These are phyloP conservation scores for Cryptosporidium bovis DNA, from an alignment of 169 alveolate genomes.

Conservation along the genomic window DNA sequence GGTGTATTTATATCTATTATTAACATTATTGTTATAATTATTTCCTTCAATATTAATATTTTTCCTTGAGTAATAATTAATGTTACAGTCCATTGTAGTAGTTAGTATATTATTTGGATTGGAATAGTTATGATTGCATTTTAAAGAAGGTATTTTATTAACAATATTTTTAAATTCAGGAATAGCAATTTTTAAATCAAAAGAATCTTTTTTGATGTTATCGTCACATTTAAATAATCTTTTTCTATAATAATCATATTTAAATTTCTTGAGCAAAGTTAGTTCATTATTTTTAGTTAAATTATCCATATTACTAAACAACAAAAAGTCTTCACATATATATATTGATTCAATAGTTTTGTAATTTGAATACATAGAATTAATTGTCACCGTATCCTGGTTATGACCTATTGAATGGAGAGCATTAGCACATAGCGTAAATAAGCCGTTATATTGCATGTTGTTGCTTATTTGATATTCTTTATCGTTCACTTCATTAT, in stretches of 20 bases:
- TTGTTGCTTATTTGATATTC: neutral
- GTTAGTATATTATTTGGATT: constrained; percentile 19
- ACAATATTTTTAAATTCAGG: constrained; percentile 31
- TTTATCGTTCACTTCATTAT: constrained; percentile 19
- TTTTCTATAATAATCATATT: constrained; percentile 3
- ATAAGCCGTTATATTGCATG: constrained; percentile 42
- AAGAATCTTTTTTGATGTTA: constrained; percentile 9
- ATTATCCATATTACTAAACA: constrained; percentile 8
- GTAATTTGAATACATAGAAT: constrained; percentile 17
- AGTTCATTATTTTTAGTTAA: neutral
- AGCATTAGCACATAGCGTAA: constrained; percentile 87
- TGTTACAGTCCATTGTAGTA: constrained; percentile 29
- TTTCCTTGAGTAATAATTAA: neutral
- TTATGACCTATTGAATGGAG: constrained; percentile 87
- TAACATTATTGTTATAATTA: too few relatives aligned
- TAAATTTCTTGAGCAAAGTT: constrained; percentile 58
- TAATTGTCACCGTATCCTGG: constrained; percentile 86
- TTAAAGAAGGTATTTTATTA: constrained; percentile 46
- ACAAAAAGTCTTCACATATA: constrained; percentile 49
- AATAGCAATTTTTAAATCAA: neutral
- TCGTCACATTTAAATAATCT: constrained; percentile 33
- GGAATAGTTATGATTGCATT: constrained; percentile 44
- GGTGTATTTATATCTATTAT: too few relatives aligned
- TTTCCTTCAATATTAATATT: too few relatives aligned
- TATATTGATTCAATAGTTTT: constrained; percentile 18